Evolutionary conservation across 2,329 filamentous ascomycete species (phyloP).

Genomic region (Triangularia setosa): DNA sequence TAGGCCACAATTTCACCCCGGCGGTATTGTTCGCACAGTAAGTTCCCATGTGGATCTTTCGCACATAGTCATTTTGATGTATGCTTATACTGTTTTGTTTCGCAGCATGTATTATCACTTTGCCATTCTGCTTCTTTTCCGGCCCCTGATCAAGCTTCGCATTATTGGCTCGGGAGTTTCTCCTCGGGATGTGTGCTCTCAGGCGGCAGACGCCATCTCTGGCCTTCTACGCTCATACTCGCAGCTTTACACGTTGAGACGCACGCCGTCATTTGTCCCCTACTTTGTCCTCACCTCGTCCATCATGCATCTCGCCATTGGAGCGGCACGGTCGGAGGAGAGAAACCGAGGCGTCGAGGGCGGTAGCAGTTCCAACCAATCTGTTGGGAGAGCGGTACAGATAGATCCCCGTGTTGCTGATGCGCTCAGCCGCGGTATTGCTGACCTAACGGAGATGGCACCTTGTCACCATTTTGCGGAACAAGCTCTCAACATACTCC

Average conservation of each 20-base stretch:
- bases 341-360: slow-evolving; percentile 5
- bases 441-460: slow-evolving; percentile 58
- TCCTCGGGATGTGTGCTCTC: slow-evolving; percentile 62
- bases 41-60: slow-evolving; percentile 33
- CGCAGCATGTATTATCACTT: slow-evolving; percentile 67
- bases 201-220: slow-evolving; percentile 58
- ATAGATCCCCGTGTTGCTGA: slow-evolving; percentile 40
- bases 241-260: slow-evolving; percentile 54
- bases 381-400: slow-evolving; percentile 30
- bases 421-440: slow-evolving; percentile 51
- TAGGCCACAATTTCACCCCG: slow-evolving; percentile 68
- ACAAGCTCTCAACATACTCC: slow-evolving; percentile 57
- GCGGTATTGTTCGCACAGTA: slow-evolving; percentile 72
- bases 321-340: slow-evolving; percentile 34
- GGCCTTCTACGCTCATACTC: slow-evolving; percentile 54
- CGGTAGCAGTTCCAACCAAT: slow-evolving; percentile 12
- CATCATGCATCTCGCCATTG: slow-evolving; percentile 58
- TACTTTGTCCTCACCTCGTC: slow-evolving; percentile 59
- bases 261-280: slow-evolving; percentile 58
- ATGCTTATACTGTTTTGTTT: not conserved
- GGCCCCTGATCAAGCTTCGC: slow-evolving; percentile 63
- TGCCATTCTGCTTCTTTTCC: slow-evolving; percentile 67
- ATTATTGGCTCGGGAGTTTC: slow-evolving; percentile 61
- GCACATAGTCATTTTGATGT: not conserved
- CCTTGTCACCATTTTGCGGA: slow-evolving; percentile 58